These are phyloP conservation scores for Zygosaccharomyces gambellarensis DNA, from an alignment of 805 yeast genomes.

Conservation along the genomic window DNA sequence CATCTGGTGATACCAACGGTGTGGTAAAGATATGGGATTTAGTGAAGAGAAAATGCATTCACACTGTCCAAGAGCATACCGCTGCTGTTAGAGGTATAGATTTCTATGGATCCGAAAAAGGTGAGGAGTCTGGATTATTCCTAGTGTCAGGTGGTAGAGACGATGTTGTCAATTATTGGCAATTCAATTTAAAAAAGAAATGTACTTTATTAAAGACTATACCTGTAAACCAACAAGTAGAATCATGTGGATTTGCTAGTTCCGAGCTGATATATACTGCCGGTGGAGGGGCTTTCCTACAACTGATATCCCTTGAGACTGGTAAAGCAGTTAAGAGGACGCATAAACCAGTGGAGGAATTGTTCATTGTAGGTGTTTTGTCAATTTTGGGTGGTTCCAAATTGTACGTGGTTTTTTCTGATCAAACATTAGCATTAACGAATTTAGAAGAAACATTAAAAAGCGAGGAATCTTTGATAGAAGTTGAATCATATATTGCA, in stretches of 20 bases:
- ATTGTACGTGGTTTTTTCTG: conserved; percentile 61
- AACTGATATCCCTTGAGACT: conserved; percentile 53
- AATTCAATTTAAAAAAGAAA: conserved; percentile 48
- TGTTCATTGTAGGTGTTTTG: conserved; percentile 59
- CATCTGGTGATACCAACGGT: conserved; percentile 63
- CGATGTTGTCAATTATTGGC: conserved; percentile 49
- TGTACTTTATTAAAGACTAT: conserved; percentile 59
- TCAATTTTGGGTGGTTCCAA: conserved; percentile 34
- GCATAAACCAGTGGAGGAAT: conserved; percentile 61
- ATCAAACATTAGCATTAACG: conserved; percentile 68
- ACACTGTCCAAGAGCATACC: conserved; percentile 65
- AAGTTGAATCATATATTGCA: conserved; percentile 55
- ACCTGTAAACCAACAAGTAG: conserved; percentile 69
- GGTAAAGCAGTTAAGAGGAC: conserved; percentile 43
- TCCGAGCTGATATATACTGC: conserved; percentile 57
- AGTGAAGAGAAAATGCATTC: conserved; percentile 62
- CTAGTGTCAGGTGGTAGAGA: conserved; percentile 89
- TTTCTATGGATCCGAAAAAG: conserved; percentile 37
- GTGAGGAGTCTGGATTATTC: conserved; percentile 42
- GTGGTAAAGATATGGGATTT: conserved; percentile 58
- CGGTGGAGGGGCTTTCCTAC: conserved; percentile 69
- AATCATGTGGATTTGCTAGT: conserved; percentile 57
- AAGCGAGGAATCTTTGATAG: conserved; percentile 35
- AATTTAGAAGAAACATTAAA: conserved; percentile 33
- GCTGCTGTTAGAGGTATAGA: conserved; percentile 84